Evolutionary conservation across 2,329 filamentous ascomycete species (phyloP), one percentile per base, ranked within the genome.

Genomic region (Clarireedia homoeocarpa): DNA sequence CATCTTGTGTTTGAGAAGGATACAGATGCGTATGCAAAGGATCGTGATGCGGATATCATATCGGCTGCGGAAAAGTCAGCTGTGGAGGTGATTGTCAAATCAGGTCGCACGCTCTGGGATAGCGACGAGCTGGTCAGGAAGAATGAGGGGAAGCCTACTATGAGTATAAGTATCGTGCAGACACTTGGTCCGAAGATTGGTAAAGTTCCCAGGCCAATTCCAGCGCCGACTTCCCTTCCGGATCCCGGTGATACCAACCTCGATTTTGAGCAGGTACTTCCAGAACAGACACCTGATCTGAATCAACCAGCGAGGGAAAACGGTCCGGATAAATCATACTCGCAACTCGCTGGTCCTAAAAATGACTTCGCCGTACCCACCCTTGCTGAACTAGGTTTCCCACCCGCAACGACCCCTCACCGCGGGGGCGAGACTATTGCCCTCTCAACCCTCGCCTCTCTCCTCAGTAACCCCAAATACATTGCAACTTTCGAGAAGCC

Each of bases 1-100:
- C 87, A 91, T 70, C 71, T 91, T 5, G 86, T 90, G 0, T 91
- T 90, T 63, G 88, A 91, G 67, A 87, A 85, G 65, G 88, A 91
- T 63, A 89, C 86, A 0, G 88, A 91, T 72, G 76, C 84, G 0
- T 91, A 91, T 70, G 86, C 76, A 4, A 76, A 80, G 15, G 77
- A 82, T 42, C 72, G 88, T 50, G 88, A 91, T 69, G 75, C 74
- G 1, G 71, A 73, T 17, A 77, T 91, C 10, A 70, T 76, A 36
- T 69, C 75, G 15, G 70, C 84, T n/a, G 86, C 86, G 4, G 73
- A 78, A 61, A 72, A 81, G 47, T 82, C 84, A 0, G 86, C 86
- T 1, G 83, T 91, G 1, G 67, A 86, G 64, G 84, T 91, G 20
- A 73, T 91, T n/a, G 71, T 79, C 10, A 77, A 74, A 50, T 76